phyloP scores from a whole-genome alignment of 2,329 filamentous ascomycete genomes.

The Curvularia lunata region DNA sequence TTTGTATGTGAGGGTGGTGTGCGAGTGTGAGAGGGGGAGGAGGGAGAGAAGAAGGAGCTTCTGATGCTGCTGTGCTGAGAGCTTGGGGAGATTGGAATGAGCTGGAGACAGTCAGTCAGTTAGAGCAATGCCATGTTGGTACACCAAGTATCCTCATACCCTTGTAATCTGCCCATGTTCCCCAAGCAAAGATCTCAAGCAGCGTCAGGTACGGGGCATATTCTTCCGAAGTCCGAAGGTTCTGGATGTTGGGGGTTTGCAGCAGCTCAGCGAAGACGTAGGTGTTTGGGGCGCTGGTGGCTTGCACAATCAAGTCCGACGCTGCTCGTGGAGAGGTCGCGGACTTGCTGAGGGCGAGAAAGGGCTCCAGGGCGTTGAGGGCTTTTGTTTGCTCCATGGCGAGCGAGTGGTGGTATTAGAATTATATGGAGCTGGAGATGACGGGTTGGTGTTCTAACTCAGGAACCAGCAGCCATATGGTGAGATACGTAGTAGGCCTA shows the following conservation, averaged over 20 bases:
- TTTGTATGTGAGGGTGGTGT: constrained; percentile 71
- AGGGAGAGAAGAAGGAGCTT: constrained; percentile 94
- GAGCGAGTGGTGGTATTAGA: neutral
- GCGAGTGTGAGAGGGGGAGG: constrained; percentile 76
- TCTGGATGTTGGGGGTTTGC: constrained; percentile 77
- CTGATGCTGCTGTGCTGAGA: constrained; percentile 74
- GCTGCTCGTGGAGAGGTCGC: constrained; percentile 83
- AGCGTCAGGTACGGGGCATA: constrained; percentile 69
- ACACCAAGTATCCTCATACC: constrained; percentile 48
- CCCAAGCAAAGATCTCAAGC: constrained; percentile 90
- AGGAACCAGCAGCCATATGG: neutral
- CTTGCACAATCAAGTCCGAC: constrained; percentile 83
- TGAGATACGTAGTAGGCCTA: constrained; percentile 8
- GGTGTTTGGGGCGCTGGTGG: constrained; percentile 86
- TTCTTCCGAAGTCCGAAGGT: constrained; percentile 68
- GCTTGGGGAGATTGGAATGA: constrained; percentile 67
- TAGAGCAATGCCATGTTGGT: neutral
- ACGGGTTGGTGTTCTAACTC: neutral
- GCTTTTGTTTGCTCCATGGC: constrained; percentile 75
- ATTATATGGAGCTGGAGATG: neutral
- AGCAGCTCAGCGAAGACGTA: constrained; percentile 96
- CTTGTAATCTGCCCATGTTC: constrained; percentile 82
- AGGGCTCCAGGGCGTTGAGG: constrained; percentile 75
- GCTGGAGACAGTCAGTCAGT: constrained; percentile 18
- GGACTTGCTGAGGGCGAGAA: constrained; percentile 84